Percentiles rank a stretch among this genome's conserved stretches.
Conservation (phyloP, 2,329 filamentous ascomycete genomes). For the Chrysosphaeria jannelii region DNA sequence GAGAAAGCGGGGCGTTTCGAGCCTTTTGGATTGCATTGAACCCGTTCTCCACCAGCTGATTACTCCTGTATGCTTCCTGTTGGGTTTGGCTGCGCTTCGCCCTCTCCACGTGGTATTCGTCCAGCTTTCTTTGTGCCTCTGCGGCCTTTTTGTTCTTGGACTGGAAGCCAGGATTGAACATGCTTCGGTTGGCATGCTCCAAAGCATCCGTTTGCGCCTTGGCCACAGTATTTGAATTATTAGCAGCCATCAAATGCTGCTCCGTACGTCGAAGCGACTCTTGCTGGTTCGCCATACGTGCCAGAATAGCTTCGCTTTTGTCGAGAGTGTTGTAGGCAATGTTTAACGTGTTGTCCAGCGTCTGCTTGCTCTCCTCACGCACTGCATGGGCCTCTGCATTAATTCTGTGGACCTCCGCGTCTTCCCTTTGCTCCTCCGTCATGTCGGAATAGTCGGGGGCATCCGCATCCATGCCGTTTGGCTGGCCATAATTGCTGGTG, state of each 20-base stretch:
- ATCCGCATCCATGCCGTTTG: not conserved
- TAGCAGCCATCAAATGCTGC: slow-evolving; percentile 49
- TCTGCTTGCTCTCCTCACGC: slow-evolving; percentile 30
- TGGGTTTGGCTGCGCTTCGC: slow-evolving; percentile 31
- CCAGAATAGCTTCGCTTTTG: slow-evolving; percentile 39
- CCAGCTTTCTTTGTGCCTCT: slow-evolving; percentile 36
- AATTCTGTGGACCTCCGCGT: slow-evolving; percentile 36
- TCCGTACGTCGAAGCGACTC: slow-evolving; percentile 62
- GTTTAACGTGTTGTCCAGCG: slow-evolving; percentile 34
- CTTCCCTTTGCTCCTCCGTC: slow-evolving; percentile 53
- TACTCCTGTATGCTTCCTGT: slow-evolving; percentile 3
- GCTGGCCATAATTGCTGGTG: slow-evolving; percentile 28
- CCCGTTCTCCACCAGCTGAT: slow-evolving; percentile 17
- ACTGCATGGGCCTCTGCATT: slow-evolving; percentile 47
- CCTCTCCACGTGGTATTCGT: slow-evolving; percentile 34
- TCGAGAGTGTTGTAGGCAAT: slow-evolving; percentile 39
- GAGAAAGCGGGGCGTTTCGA: slow-evolving; percentile 24
- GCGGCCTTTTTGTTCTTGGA: slow-evolving; percentile 30
- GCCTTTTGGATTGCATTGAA: slow-evolving; percentile 23
- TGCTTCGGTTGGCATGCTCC: slow-evolving; percentile 61
- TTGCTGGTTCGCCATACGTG: slow-evolving; percentile 44
- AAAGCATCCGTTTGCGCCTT: slow-evolving; percentile 59
- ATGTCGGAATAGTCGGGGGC: slow-evolving; percentile 45
- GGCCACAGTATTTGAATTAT: slow-evolving; percentile 44
- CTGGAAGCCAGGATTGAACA: slow-evolving; percentile 65